Percentiles rank a stretch among this genome's conserved stretches.
These are phyloP conservation scores for Bipolaris cookei DNA, from an alignment of 2,329 filamentous ascomycete species.

Conservation along the genomic window DNA sequence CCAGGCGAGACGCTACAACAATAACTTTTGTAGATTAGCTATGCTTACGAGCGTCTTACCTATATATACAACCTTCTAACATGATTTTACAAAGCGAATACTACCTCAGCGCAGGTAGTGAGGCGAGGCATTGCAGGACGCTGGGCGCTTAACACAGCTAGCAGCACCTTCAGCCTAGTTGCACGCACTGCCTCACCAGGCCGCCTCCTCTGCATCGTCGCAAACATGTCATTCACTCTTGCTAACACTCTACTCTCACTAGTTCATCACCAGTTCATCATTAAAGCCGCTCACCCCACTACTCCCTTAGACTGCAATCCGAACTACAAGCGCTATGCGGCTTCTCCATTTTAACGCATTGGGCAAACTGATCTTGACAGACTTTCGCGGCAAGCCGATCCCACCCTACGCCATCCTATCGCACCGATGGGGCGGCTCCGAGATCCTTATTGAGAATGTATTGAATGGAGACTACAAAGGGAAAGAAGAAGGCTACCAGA, in stretches of 20 bases:
- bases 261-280: no score
- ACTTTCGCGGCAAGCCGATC: constrained; percentile 21
- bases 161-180: constrained; percentile 4
- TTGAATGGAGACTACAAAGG: constrained; percentile 13
- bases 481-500: constrained; percentile 21
- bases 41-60: not conserved
- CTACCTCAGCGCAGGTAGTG: not conserved
- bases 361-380: constrained; percentile 18
- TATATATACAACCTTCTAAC: not conserved
- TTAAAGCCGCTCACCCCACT: not conserved
- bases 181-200: no score
- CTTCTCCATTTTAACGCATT: constrained; percentile 4
- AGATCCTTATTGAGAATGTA: constrained; percentile 39
- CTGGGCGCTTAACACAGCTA: not conserved
- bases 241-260: constrained; percentile 7
- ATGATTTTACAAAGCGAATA: not conserved
- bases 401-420: constrained; percentile 46
- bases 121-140: not conserved
- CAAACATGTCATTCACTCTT: not conserved
- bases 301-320: not conserved
- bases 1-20: no score
- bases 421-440: constrained; percentile 42
- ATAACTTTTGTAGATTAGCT: no score
- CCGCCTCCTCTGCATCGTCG: constrained; percentile 2
- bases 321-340: not conserved